Base-by-base conservation (phyloP, 768 basidiomycete species). In the Lanmaoa rubissima region DNA sequence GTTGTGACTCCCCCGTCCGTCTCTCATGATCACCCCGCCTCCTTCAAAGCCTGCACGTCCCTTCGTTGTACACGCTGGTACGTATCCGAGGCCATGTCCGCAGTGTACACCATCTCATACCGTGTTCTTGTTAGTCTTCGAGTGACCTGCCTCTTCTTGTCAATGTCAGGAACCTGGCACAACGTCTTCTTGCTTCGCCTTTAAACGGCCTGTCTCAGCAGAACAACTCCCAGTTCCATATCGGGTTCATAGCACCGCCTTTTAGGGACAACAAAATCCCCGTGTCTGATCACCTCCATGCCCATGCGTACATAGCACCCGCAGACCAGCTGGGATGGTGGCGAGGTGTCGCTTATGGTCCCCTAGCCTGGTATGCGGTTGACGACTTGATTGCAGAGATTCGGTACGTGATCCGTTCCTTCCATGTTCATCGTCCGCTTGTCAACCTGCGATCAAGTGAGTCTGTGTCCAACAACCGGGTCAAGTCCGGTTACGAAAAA, bases 201-300 rank as follows among this genome's bases (percentile, higher is more conserved):
- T 26, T 12, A 17, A 28, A 42, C 35, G n/a, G 34, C 32, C 26
- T 4, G n/a, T 12, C 43, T 6, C 41, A 24, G 6, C 44, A 48
- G 34, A 32, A 48, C n/a, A 47, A 34, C 12, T 38, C 48, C 28
- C 47, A 24, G 28, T 31, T 39, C 49, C 38, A 31, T 14, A 51
- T 51, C 14, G 88, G 88, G 39, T 91, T 90, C 74, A 90, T 90
- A 58, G 87, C 88, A 0, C 83, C 87, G 16, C 88, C 88, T 0
- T 88, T 89, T 74, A 84, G 78, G 63, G 89, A 91, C 66, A 82
- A 74, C 72, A 88, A 87, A 68, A 88, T 90, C 41, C 89, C 90
- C 14, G 82, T 91, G 47, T 87, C 84, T 28, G 88, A 90, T 69
- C 89, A 91, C 67, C 78, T 90, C 28, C 89, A 91, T 66, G 82